A percentile compares a stretch with the other conserved stretches of the same genome.
These are phyloP conservation scores for Trypanosoma melophagium DNA, from an alignment of 208 protist genomes.

Conservation along the genomic window DNA sequence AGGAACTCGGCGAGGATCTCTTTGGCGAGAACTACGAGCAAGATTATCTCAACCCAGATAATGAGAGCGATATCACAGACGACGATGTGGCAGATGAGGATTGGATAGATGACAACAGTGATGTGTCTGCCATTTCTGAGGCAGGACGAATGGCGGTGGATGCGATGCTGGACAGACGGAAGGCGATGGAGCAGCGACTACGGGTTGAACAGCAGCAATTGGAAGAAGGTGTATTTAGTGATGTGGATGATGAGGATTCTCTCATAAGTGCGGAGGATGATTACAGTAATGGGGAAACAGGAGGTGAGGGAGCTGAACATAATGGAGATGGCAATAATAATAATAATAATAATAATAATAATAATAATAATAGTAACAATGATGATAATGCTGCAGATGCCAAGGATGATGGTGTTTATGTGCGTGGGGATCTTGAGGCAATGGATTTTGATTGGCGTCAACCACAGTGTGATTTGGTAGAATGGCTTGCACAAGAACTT, in stretches of 20 bases:
- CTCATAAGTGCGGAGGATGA: conserved; percentile 27
- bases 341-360: conserved; percentile 34
- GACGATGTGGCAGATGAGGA: conserved; percentile 70
- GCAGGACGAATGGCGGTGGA: conserved; percentile 68
- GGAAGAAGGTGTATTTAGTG: conserved; percentile 86
- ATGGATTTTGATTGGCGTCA: conserved; percentile 88
- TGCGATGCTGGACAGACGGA: conserved; percentile 71
- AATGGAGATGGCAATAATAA: conserved; percentile 20
- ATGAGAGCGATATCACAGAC: conserved; percentile 73
- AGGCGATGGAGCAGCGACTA: conserved; percentile 54
- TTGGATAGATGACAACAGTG: conserved; percentile 76
- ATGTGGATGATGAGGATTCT: conserved; percentile 60
- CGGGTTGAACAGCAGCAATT: conserved; percentile 66
- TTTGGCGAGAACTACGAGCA: conserved; percentile 89
- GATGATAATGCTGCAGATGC: neutral
- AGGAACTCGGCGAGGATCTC: conserved; percentile 78
- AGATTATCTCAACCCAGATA: conserved; percentile 82
- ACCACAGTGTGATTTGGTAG: conserved; percentile 79
- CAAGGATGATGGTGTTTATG: conserved; percentile 50
- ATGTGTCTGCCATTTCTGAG: conserved; percentile 80
- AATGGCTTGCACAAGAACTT: conserved; percentile 91
- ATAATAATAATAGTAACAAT: conserved; percentile 18
- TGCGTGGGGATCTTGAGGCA: conserved; percentile 71
- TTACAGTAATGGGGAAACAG: conserved; percentile 1
- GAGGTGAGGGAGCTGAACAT: neutral